Evolutionary conservation across 768 basidiomycete genomes (phyloP).

Genomic region (Aureoboletus auriporus): DNA sequence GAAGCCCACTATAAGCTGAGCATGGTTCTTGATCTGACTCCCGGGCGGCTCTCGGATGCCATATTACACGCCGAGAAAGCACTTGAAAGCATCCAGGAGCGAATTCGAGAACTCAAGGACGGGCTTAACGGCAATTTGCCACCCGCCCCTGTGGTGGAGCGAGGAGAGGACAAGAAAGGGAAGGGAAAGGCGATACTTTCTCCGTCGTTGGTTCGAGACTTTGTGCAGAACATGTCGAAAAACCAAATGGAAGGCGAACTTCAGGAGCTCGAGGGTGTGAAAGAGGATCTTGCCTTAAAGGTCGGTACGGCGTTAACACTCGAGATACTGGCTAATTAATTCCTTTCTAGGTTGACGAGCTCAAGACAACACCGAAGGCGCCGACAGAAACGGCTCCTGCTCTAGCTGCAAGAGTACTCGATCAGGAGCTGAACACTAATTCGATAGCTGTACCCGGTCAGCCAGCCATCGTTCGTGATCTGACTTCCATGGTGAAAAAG

Average conservation of each 20-base stretch:
- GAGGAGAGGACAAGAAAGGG: constrained; percentile 48
- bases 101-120: constrained; percentile 57
- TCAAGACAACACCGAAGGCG: constrained; percentile 76
- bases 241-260: constrained; percentile 74
- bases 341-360: constrained; percentile 74
- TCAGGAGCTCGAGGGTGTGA: constrained; percentile 72
- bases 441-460: constrained; percentile 32
- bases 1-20: constrained; percentile 94
- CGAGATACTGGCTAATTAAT: background rate
- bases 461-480: constrained; percentile 62
- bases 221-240: constrained; percentile 63
- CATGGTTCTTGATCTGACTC: constrained; percentile 88
- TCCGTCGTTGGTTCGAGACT: constrained; percentile 38
- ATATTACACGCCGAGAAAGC: constrained; percentile 80
- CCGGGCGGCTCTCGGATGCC: constrained; percentile 78
- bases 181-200: constrained; percentile 69
- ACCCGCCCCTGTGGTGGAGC: constrained; percentile 28
- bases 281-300: constrained; percentile 83
- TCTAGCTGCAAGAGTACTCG: constrained; percentile 66
- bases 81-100: constrained; percentile 68
- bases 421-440: constrained; percentile 58
- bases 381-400: constrained; percentile 57
- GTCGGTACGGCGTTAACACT: constrained; percentile 30
- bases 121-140: constrained; percentile 35
- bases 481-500: constrained; percentile 83